phyloP scores from a whole-genome alignment of 2,329 filamentous ascomycete species.

The Cryphonectria radicalis region DNA sequence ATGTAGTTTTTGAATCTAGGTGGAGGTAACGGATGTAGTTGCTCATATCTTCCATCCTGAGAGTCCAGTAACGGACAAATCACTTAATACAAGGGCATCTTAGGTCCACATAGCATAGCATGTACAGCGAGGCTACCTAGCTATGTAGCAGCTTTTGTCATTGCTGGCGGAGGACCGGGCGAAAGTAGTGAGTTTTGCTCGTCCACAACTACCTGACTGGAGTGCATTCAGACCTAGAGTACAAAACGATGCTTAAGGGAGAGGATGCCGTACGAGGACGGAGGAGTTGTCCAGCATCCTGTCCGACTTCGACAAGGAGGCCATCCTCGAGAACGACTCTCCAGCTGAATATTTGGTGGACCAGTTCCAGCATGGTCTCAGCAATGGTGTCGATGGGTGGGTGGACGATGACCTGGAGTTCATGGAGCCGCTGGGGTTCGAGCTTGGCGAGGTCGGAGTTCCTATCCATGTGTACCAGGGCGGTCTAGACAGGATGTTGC shows the following conservation, averaged over 20 bases:
- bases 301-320: slow-evolving; percentile 18
- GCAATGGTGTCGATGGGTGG: slow-evolving; percentile 32
- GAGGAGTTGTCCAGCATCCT: slow-evolving; percentile 19
- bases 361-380: slow-evolving; percentile 27
- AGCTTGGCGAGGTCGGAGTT: slow-evolving; percentile 31
- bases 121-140: slow-evolving; percentile 21
- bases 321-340: slow-evolving; percentile 11
- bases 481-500: slow-evolving; percentile 34
- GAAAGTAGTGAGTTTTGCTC: slow-evolving; percentile 12
- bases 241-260: slow-evolving; percentile 11
- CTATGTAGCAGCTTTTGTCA: slow-evolving; percentile 13
- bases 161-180: slow-evolving; percentile 21
- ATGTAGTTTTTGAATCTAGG: slow-evolving; percentile 21
- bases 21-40: slow-evolving; percentile 14
- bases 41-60: no score
- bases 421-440: slow-evolving; percentile 33
- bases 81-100: neutral
- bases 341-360: slow-evolving; percentile 13
- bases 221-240: slow-evolving; percentile 13
- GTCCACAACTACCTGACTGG: no score
- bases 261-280: slow-evolving; percentile 15
- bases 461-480: slow-evolving; percentile 35
- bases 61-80: neutral
- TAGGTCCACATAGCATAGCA: slow-evolving; percentile 22
- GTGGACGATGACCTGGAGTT: slow-evolving; percentile 35